Evolutionary conservation across 225 moss, liverwort and hornwort species (phyloP).

Genomic region (Lunularia cruciata): DNA sequence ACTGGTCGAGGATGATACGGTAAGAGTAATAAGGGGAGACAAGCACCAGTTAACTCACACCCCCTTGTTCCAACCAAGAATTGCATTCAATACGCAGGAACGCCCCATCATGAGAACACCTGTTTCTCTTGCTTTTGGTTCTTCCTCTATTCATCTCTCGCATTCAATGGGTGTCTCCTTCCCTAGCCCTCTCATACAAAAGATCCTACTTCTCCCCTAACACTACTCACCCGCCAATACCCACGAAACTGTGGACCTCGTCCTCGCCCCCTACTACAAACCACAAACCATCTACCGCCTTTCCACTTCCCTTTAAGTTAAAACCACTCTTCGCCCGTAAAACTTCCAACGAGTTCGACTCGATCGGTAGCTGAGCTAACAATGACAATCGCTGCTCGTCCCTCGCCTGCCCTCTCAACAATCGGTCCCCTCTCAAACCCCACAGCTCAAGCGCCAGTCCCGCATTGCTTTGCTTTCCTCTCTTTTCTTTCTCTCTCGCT

Average conservation of each 20-base stretch:
- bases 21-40: constrained; percentile 3
- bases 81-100: constrained; percentile 1
- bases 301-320: background rate
- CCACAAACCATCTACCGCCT: background rate
- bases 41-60: background rate
- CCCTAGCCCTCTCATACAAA: background rate
- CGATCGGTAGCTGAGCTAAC: background rate
- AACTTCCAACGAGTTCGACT: background rate
- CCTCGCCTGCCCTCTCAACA: background rate
- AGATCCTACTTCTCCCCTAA: constrained; percentile 1
- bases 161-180: constrained; percentile 6
- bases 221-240: no score
- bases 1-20: constrained; percentile 8
- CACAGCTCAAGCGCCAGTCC: background rate
- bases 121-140: constrained; percentile 1
- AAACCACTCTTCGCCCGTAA: no score
- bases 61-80: background rate
- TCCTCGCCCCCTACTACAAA: background rate
- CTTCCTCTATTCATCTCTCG: constrained; percentile 2
- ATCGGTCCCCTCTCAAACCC: background rate
- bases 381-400: background rate
- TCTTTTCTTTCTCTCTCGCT: background rate
- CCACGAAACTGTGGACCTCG: background rate
- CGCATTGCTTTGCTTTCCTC: no score
- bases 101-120: constrained; percentile 7